Evolutionary conservation across 352 stramenopile species (phyloP), one percentile per base, ranked within the genome.

Genomic region (Chrysophaeum taylorii): DNA sequence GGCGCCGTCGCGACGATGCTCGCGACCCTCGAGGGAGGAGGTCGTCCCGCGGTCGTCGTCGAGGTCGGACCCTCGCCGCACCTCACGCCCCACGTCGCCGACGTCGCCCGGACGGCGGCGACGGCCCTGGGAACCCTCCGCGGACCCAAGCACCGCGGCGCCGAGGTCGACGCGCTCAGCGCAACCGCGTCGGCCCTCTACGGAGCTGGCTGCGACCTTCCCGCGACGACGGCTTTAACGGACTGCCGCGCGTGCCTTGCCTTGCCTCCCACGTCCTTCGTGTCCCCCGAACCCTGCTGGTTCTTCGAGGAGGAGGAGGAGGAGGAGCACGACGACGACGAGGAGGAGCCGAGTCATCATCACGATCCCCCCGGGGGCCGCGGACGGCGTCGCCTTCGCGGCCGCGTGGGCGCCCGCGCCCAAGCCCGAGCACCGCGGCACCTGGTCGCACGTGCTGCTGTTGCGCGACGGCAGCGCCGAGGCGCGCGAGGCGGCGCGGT

Each of bases 41-140:
- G 14, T 23, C 21, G 18, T 66, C 14, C 33, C 21, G 18, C 45
- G 16, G 36, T 43, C 9, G 5, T 66, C 31, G 52, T 33, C 9
- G 57, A 66, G 27, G 23, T 66, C 33, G 57, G 57, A n/a, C 36
- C 33, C 33, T 27, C 57, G 33, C 16, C 57, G 57, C 57, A 66
- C n/a, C 57, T 66, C 9, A 12, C 18, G 9, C 57, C 57, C 14
- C 57, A 66, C 57, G 14, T 66, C 31, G 4, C 9, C 31, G 50
- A 2, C 4, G 7, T 37, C 25, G 57, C 33, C 36, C n/a, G n/a
- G n/a, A 7, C 45, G 33, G 57, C 16, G 23, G 7, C 5, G 5
- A 25, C 27, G 7, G 50, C 27, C 25, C 7, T 36, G 25, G 9
- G 25, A 9, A 48, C 57, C 12, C 57, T 66, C 33, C 27, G 31